phyloP scores from a whole-genome alignment of 352 stramenopile genomes.

The Phytophthora constricta region DNA sequence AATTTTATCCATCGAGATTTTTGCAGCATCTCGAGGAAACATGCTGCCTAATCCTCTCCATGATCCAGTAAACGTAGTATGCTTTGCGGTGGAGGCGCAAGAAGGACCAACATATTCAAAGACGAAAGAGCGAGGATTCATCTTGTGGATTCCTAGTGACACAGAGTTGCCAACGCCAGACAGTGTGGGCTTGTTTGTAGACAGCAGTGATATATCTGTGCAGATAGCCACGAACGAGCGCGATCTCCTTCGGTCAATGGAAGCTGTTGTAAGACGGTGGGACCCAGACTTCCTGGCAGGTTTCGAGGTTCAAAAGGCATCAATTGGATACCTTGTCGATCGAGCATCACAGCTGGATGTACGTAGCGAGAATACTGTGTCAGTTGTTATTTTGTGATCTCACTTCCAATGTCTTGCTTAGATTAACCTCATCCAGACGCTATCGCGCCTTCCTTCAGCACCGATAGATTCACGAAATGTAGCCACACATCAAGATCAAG shows the following conservation, averaged over 20 bases:
- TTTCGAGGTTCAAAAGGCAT: conserved; percentile 88
- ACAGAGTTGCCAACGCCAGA: conserved; percentile 22
- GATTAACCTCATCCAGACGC: conserved; percentile 76
- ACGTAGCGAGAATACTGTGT: conserved; percentile 24
- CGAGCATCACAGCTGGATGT: conserved; percentile 66
- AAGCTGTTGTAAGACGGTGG: conserved; percentile 64
- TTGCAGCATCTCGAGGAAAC: conserved; percentile 56
- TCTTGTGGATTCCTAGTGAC: conserved; percentile 43
- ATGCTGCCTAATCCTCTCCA: conserved; percentile 75
- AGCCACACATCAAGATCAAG: conserved; percentile 25
- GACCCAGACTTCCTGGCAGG: conserved; percentile 92
- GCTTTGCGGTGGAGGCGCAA: conserved; percentile 77
- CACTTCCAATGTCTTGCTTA: conserved; percentile 34
- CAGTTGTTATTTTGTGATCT: conserved; percentile 5
- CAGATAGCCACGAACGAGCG: conserved; percentile 51
- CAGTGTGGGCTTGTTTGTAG: conserved; percentile 42
- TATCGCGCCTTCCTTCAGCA: conserved; percentile 63
- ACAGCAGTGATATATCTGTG: conserved; percentile 42
- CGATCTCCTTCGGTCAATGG: conserved; percentile 62
- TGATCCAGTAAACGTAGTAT: conserved; percentile 68
- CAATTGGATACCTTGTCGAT: conserved; percentile 81
- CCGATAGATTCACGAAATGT: conserved; percentile 66
- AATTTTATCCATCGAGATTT: conserved; percentile 80
- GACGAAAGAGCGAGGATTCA: conserved; percentile 56
- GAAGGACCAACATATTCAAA: conserved; percentile 64